Base-by-base conservation (phyloP, 306 rosid species). In the Rubus parviflorus region DNA sequence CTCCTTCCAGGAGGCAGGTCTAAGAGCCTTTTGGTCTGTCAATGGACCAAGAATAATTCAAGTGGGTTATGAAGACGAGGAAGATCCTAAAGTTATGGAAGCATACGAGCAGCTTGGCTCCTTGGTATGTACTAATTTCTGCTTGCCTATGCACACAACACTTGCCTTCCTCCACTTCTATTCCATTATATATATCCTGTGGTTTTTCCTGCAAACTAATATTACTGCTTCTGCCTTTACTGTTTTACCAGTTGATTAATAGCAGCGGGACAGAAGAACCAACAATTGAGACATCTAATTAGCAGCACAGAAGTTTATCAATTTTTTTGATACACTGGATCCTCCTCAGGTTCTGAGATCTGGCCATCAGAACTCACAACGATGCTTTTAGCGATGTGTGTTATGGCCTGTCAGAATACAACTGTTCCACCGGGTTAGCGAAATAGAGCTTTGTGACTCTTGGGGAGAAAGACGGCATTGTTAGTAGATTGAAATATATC, bases 101-200 rank as follows among this genome's bases (percentile, higher is more conserved):
- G 97, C 98, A 23, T 94, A 76, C 43, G 98, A 94, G 85, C 94
- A 88, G 84, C 85, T 94, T 67, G 98, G 98, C 52, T 90, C 98
- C 83, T 82, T 90, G 94, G 98, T 92, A 90, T 70, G 86, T 45
- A 70, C n/a, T 40, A 52, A 38, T 75, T 20, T 58, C 48, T 19
- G 62, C 65, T 7, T 56, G 48, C 10, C 79, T 22, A 16, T 6
- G 4, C 54, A 25, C 56, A 70, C 35, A 38, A 72, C 66, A 40
- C 40, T 54, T 13, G 62, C 9, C 68, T 42, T 56, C 35, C 79
- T 72, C 53, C 53, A 22, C 47, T 58, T 13, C 62, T 23, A 11
- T 15, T 17, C n/a, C 22, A n/a, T 52, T 5, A 17, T 49, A 3
- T 5, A 17, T 49, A 3, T 17, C 42, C 6, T 57, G 42, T 79